Conservation (phyloP, 768 basidiomycete species). For the Agaricus bisporus region DNA sequence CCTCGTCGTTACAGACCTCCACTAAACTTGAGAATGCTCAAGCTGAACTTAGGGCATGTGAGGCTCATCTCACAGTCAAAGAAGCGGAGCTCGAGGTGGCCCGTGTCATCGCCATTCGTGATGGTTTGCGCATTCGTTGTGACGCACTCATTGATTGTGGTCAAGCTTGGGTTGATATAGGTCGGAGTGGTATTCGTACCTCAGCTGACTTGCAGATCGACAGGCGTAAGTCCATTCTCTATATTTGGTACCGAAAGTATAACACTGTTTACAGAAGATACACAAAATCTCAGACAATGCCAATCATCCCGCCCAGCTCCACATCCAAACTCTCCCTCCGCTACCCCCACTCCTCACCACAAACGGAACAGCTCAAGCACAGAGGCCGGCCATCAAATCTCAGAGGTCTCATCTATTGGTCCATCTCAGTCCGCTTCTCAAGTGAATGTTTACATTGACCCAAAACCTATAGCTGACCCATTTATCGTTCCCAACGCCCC, state of each 20-base stretch:
- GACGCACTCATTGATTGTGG: conserved; percentile 66
- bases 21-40: conserved; percentile 65
- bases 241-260: not conserved
- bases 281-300: not conserved
- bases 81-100: conserved; percentile 55
- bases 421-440: conserved; percentile 11
- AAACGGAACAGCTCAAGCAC: not conserved
- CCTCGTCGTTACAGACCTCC: conserved; percentile 23
- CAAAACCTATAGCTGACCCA: not conserved
- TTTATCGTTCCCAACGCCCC: conserved; percentile 9
- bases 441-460: conserved; percentile 3
- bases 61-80: conserved; percentile 63
- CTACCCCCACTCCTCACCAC: conserved; percentile 1
- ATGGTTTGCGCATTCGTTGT: conserved; percentile 58
- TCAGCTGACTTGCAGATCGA: conserved; percentile 31
- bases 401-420: conserved; percentile 7
- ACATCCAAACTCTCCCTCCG: not conserved
- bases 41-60: conserved; percentile 77
- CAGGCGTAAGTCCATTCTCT: not conserved
- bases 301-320: conserved; percentile 4
- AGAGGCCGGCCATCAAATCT: not conserved
- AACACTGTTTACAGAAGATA: conserved; percentile 4
- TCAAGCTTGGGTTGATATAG: conserved; percentile 61
- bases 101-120: conserved; percentile 49
- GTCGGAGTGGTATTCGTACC: conserved; percentile 48